Base-by-base conservation (phyloP, 2,329 filamentous ascomycete species). In the Paradendryphiella salina region DNA sequence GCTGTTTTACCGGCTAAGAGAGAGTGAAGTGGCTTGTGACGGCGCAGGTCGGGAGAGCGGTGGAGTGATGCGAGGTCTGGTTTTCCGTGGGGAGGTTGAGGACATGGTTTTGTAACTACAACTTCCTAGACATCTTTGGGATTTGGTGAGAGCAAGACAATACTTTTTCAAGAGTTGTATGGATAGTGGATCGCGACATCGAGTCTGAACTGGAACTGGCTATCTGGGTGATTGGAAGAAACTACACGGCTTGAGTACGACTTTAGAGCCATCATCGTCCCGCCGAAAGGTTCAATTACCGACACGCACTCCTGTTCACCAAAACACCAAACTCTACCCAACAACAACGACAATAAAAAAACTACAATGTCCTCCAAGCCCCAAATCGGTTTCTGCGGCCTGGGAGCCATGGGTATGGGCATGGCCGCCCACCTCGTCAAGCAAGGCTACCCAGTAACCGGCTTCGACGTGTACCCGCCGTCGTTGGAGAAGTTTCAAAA, bases 381-480 rank as follows among this genome's bases (percentile, higher is more conserved):
- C 20, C 65, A 73, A 45, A 76, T 88, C 46, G 81, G 83, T 57
- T 89, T 90, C 73, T 85, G 88, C 57, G 88, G 88, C 77, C 85
- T 91, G 3, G 88, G 88, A 49, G 87, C 87, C 73, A 90, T 90
- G 88, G 88, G 88, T 67, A 88, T 89, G 70, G 88, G 88, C 67
- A 90, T 91, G 87, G 88, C 88, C 57, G 88, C 83, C 52, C 81
- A 90, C 67, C 81, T 91, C 37, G 77, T 90, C 63, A 83, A 84
- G 59, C 75, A 82, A 57, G 85, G 85, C 50, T 88, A 86, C 71
- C 54, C 75, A 20, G 86, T 90, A 18, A 85, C 82, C 17, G 87
- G 87, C 48, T 90, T 85, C 68, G 88, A 91, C 65, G 82, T 90
- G 33, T 89, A 82, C 75, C 76, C 76, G 2, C 84, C 86, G 5